These are phyloP conservation scores for Naganishia kalamii DNA, from an alignment of 768 basidiomycete genomes.

Conservation along the genomic window DNA sequence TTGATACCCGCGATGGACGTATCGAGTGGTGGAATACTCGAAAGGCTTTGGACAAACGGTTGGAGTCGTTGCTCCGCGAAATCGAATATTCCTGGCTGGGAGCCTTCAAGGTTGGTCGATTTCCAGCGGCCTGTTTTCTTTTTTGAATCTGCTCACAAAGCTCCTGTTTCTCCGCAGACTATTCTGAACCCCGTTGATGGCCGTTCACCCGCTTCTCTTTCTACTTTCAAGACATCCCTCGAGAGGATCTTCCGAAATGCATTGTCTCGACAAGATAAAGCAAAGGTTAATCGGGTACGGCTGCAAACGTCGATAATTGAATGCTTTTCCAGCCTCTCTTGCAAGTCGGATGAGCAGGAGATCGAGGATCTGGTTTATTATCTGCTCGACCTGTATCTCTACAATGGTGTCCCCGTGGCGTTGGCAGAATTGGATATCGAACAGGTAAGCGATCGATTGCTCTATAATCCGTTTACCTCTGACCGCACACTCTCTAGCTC, in stretches of 20 bases:
- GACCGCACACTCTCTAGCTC: slow-evolving; percentile 36
- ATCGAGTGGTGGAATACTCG: slow-evolving; percentile 81
- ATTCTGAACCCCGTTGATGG: slow-evolving; percentile 40
- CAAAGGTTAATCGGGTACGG: slow-evolving; percentile 47
- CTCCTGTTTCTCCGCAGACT: slow-evolving; percentile 28
- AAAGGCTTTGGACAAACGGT: slow-evolving; percentile 63
- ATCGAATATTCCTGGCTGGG: slow-evolving; percentile 97
- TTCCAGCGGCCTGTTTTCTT: slow-evolving; percentile 54
- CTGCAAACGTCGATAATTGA: slow-evolving; percentile 71
- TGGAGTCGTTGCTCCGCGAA: slow-evolving; percentile 68
- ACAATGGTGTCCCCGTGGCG: slow-evolving; percentile 81
- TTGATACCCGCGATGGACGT: slow-evolving; percentile 49
- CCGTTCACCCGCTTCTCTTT: slow-evolving; percentile 51
- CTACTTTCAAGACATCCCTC: slow-evolving; percentile 60
- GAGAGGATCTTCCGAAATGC: slow-evolving; percentile 69
- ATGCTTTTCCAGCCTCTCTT: slow-evolving; percentile 76
- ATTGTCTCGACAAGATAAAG: slow-evolving; percentile 55
- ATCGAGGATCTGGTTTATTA: slow-evolving; percentile 92
- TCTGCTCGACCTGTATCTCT: slow-evolving; percentile 86
- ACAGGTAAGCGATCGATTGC: slow-evolving; percentile 55
- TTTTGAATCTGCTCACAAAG: neutral
- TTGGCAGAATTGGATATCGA: slow-evolving; percentile 86
- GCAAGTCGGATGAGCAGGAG: slow-evolving; percentile 82
- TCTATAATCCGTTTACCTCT: neutral
- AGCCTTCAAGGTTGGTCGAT: slow-evolving; percentile 79